A percentile compares a stretch with the other conserved stretches of the same genome.
Conservation (phyloP, 805 yeast genomes). For the Saturnispora saitoi region DNA sequence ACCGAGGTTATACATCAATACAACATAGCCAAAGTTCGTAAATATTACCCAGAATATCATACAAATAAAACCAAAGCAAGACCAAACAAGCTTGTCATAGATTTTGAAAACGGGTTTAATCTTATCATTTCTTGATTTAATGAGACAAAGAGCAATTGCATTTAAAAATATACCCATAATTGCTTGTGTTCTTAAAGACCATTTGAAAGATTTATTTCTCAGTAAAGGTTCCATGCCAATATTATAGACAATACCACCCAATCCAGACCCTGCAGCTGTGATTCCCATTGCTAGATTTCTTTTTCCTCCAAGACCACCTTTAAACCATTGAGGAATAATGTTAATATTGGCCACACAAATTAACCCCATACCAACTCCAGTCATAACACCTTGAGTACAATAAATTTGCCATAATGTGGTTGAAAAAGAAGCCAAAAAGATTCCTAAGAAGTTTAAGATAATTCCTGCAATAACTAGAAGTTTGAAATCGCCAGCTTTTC, state of each 20-base stretch:
- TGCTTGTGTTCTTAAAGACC: conserved; percentile 45
- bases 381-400: conserved; percentile 58
- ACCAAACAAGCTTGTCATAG: conserved; percentile 35
- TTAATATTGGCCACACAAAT: conserved; percentile 51
- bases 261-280: conserved; percentile 42
- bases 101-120: conserved; percentile 30
- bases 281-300: conserved; percentile 46
- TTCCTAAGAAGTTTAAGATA: conserved; percentile 42
- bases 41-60: conserved; percentile 34
- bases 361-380: conserved; percentile 50
- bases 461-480: conserved; percentile 39
- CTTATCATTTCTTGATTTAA: conserved; percentile 31
- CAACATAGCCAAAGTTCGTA: conserved; percentile 53
- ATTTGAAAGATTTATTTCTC: conserved; percentile 29
- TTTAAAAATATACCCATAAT: conserved; percentile 31
- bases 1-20: conserved; percentile 47
- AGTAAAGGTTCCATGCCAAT: conserved; percentile 40
- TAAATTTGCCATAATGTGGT: conserved; percentile 55
- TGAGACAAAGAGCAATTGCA: conserved; percentile 26
- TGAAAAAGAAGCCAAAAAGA: conserved; percentile 52
- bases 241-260: conserved; percentile 43
- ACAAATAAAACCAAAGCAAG: conserved; percentile 28
- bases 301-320: conserved; percentile 31
- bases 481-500: conserved; percentile 27
- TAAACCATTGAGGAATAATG: conserved; percentile 62